Evolutionary conservation across 768 basidiomycete species (phyloP).

Genomic region (Hypsizygus marmoreus): DNA sequence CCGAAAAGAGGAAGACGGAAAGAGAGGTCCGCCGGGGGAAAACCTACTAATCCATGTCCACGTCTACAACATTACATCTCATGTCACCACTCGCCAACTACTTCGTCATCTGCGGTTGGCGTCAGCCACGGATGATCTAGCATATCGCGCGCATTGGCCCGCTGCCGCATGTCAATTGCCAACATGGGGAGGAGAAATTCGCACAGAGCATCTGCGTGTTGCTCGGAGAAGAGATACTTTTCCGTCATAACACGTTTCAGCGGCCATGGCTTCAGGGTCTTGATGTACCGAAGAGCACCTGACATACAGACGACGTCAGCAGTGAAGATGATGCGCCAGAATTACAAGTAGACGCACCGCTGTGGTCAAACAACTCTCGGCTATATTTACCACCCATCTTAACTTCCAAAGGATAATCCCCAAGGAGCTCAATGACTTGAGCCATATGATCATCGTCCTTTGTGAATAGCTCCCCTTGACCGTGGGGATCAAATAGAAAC

Average conservation of each 20-base stretch:
- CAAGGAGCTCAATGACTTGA: slow-evolving; percentile 89
- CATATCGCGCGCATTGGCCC: slow-evolving; percentile 73
- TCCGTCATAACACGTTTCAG: slow-evolving; percentile 83
- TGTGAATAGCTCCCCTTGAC: slow-evolving; percentile 76
- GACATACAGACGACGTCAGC: slow-evolving; percentile 6
- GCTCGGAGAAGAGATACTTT: slow-evolving; percentile 75
- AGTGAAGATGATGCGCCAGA: background rate
- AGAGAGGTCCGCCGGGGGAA: no score
- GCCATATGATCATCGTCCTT: slow-evolving; percentile 98
- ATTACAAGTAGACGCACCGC: slow-evolving; percentile 42
- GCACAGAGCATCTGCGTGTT: slow-evolving; percentile 61
- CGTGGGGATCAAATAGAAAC: slow-evolving; percentile 89
- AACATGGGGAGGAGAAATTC: slow-evolving; percentile 79
- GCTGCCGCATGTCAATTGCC: slow-evolving; percentile 63
- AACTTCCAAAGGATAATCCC: slow-evolving; percentile 69
- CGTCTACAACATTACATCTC: no score
- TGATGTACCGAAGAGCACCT: slow-evolving; percentile 75
- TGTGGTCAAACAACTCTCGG: slow-evolving; percentile 79
- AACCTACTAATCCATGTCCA: no score
- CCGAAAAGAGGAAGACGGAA: slow-evolving; percentile 10
- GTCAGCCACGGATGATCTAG: slow-evolving; percentile 75
- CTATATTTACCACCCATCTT: slow-evolving; percentile 87
- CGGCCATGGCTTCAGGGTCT: slow-evolving; percentile 78
- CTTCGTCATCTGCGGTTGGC: slow-evolving; percentile 39
- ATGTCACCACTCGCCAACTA: slow-evolving; percentile 46